These are phyloP conservation scores for Adansonia madagascariensis DNA, from an alignment of 441 rosid genomes.

Conservation along the genomic window DNA sequence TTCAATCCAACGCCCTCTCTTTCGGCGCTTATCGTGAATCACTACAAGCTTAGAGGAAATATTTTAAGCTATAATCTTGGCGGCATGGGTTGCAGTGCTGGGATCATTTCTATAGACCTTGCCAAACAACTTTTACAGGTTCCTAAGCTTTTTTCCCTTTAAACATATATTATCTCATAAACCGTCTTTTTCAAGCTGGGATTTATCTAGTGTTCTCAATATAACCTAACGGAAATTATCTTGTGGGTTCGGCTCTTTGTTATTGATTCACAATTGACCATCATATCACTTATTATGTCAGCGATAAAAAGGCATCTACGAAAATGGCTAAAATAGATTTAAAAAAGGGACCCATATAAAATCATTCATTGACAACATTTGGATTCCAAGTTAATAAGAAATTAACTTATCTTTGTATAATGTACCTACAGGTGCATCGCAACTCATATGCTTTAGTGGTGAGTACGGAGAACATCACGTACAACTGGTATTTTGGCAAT, in stretches of 20 bases:
- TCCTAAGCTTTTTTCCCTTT: neutral
- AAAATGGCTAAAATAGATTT: no score
- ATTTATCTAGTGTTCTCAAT: no score
- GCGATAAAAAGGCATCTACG: no score
- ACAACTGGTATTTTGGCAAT: slow-evolving; percentile 35
- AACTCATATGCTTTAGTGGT: slow-evolving; percentile 39
- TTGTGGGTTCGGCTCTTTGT: no score
- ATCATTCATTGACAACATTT: neutral
- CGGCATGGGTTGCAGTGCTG: slow-evolving; percentile 77
- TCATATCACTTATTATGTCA: no score
- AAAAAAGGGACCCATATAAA: no score
- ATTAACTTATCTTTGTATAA: neutral
- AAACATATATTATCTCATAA: neutral
- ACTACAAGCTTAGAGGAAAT: slow-evolving; percentile 55
- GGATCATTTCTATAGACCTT: slow-evolving; percentile 59
- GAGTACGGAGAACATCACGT: slow-evolving; percentile 39
- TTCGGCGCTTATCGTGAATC: slow-evolving; percentile 53
- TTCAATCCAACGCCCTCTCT: slow-evolving; percentile 64
- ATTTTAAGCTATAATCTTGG: slow-evolving; percentile 59
- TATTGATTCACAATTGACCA: no score
- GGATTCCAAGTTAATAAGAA: neutral
- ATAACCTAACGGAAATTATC: no score
- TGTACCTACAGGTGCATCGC: slow-evolving; percentile 29
- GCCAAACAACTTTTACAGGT: slow-evolving; percentile 59
- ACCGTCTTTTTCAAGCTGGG: neutral